A percentile compares a stretch with the other conserved stretches of the same genome.
Evolutionary conservation across 225 moss, liverwort and hornwort genomes (phyloP).

Genomic region (Bryum argenteum): DNA sequence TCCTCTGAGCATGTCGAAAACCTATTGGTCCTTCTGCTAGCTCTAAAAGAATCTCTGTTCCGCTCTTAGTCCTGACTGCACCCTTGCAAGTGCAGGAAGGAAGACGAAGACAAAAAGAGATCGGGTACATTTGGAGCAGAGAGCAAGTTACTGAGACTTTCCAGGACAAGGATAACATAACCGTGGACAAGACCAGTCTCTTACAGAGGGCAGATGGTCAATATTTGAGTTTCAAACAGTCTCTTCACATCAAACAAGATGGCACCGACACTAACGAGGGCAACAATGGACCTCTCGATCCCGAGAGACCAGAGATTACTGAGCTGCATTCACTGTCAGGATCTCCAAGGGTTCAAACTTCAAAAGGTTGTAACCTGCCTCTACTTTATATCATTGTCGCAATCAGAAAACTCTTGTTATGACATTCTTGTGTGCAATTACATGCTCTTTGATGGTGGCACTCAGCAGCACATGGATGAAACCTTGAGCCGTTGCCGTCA

Average conservation of each 20-base stretch:
- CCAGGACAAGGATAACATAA: conserved; percentile 34
- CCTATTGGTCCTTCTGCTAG: conserved; percentile 19
- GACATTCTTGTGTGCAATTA: conserved; percentile 16
- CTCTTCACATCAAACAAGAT: conserved; percentile 36
- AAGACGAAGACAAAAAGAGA: conserved; percentile 52
- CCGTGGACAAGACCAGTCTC: conserved; percentile 34
- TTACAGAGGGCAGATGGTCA: conserved; percentile 46
- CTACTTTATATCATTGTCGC: conserved; percentile 29
- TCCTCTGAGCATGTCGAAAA: conserved; percentile 26
- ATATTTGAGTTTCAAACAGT: conserved; percentile 39
- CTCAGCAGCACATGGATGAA: conserved; percentile 20
- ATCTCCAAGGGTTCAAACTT: conserved; percentile 23
- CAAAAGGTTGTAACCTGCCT: conserved; percentile 45
- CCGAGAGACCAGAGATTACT: conserved; percentile 36
- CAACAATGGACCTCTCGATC: conserved; percentile 24
- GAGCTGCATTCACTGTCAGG: conserved; percentile 47
- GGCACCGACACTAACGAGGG: conserved; percentile 29
- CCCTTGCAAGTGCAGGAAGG: conserved; percentile 43
- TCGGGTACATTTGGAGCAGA: conserved; percentile 58
- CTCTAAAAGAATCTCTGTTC: conserved; percentile 19
- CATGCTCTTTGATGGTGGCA: conserved; percentile 27
- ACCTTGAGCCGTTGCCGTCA: conserved; percentile 6
- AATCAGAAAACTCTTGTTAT: conserved; percentile 17
- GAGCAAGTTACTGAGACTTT: conserved; percentile 42
- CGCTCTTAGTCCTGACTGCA: conserved; percentile 1